A percentile compares a stretch with the other conserved stretches of the same genome.
These are phyloP conservation scores for Usnea hakonensis DNA, from an alignment of 495 filamentous ascomycete species.

Conservation along the genomic window DNA sequence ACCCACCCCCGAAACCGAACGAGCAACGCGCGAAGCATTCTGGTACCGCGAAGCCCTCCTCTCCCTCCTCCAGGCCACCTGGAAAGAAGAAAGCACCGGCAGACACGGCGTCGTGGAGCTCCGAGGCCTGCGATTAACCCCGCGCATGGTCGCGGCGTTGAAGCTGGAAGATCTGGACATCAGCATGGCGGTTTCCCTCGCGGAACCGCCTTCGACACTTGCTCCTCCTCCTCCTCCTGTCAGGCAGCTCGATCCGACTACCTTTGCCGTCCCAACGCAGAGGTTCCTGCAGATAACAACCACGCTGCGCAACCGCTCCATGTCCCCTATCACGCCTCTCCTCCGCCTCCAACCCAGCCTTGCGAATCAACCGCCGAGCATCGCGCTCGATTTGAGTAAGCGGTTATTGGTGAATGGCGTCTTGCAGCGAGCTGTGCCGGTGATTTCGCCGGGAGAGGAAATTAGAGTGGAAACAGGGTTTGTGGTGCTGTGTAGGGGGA, in stretches of 20 bases:
- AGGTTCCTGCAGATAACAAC: constrained; percentile 62
- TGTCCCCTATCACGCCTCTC: constrained; percentile 58
- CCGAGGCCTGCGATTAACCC: constrained; percentile 59
- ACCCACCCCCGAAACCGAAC: constrained; percentile 69
- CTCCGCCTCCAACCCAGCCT: constrained; percentile 72
- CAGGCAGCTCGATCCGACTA: constrained; percentile 38
- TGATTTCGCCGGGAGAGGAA: constrained; percentile 48
- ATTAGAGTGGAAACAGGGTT: constrained; percentile 54
- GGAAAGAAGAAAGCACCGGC: constrained; percentile 54
- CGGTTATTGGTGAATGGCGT: constrained; percentile 79
- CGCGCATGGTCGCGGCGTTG: constrained; percentile 76
- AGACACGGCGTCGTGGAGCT: constrained; percentile 67
- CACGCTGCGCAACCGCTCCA: constrained; percentile 63
- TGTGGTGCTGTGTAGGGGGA: constrained; percentile 65
- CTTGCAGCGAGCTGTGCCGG: constrained; percentile 62
- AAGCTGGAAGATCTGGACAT: constrained; percentile 74
- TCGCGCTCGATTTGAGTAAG: constrained; percentile 75
- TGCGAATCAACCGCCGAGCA: constrained; percentile 60
- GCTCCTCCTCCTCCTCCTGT: constrained; percentile 24
- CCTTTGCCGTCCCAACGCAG: constrained; percentile 56
- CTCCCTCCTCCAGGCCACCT: constrained; percentile 58
- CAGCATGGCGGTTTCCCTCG: constrained; percentile 45
- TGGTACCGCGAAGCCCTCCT: constrained; percentile 88
- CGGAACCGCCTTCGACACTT: constrained; percentile 15
- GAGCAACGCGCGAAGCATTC: constrained; percentile 72